A percentile compares a stretch with the other conserved stretches of the same genome.
Evolutionary conservation across 768 basidiomycete genomes (phyloP).

Genomic region (Cystofilobasidium ferigula): DNA sequence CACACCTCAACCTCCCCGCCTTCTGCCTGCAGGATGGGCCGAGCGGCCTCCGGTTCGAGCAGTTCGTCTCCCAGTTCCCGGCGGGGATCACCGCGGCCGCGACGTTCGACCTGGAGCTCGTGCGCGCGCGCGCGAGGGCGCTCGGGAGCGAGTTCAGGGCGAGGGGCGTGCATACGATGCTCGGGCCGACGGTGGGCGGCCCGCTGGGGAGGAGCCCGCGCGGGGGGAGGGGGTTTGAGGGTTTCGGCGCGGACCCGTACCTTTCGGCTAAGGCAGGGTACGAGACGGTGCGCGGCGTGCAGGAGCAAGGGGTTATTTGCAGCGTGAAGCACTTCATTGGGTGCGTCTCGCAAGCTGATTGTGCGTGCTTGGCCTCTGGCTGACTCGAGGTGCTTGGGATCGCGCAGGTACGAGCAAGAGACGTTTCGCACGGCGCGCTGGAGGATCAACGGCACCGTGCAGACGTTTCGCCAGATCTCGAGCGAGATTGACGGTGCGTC

Average conservation of each 20-base stretch:
- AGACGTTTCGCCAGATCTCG: background rate
- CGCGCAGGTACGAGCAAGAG: background rate
- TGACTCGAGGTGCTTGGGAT: too few relatives aligned
- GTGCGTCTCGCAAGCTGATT: too few relatives aligned
- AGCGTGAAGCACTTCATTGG: background rate
- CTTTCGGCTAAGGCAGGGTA: background rate
- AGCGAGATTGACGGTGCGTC: background rate
- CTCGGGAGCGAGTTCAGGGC: slow-evolving; percentile 1
- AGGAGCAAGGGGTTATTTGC: background rate
- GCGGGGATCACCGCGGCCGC: slow-evolving; percentile 13
- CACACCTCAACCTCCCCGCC: slow-evolving; percentile 8
- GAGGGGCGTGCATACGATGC: background rate
- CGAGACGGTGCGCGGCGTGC: background rate
- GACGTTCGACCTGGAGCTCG: slow-evolving; percentile 17
- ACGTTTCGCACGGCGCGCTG: background rate
- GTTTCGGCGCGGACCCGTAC: background rate
- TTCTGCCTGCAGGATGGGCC: slow-evolving; percentile 17
- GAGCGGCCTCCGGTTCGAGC: slow-evolving; percentile 11
- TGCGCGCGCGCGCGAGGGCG: slow-evolving; percentile 17
- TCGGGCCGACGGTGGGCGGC: background rate
- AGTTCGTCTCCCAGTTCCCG: slow-evolving; percentile 19
- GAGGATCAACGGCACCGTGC: background rate
- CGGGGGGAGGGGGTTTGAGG: background rate
- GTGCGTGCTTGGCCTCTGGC: too few relatives aligned
- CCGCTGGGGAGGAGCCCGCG: background rate